Evolutionary conservation across 306 rosid species (phyloP), one percentile per base, ranked within the genome.

Genomic region (Psophocarpus tetragonolobus): DNA sequence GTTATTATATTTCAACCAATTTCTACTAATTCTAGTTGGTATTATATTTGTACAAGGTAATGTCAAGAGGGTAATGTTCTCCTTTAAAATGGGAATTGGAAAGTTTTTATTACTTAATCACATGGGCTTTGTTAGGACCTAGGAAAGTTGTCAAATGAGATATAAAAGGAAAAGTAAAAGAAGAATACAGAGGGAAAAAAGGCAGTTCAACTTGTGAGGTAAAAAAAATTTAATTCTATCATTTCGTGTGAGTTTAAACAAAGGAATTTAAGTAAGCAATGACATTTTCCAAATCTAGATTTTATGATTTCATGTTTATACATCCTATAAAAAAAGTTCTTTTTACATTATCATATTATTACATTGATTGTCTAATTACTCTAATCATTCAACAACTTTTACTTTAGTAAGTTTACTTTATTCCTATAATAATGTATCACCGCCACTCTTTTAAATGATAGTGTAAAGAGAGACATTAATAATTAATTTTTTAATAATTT

Each of bases 21-120:
- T 38, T 64, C 29, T 80, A 27, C 68, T 75, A 48, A 32, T 63
- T 84, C 29, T 65, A 54, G 79, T 51, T 32, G 71, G 26, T 80
- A n/a, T 27, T 13, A 63, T 61, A 60, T 23, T 71, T 71, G 35
- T 47, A 35, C 35, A 79, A 60, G 77, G 44, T 15, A 69, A 33
- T 77, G 50, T 21, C 30, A 57, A 41, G 9, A 57, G 54, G n/a
- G 27, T 60, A 12, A 8, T n/a, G 27, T 45, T 48, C 8, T 39
- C 54, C 35, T 26, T 64, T 45, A 23, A 77, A 35, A 24, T 47
- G 44, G 77, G 53, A 71, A 9, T 35, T 35, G 27, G 27, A 15
- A 20, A 39, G 21, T 61, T 58, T 27, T 78, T 57, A 24, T 33
- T 47, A 39, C 44, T 15, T 27, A 15, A 20, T 78, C 82, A 68